phyloP scores from a whole-genome alignment of 495 filamentous ascomycete species.

The Hypoxylon fuscum region DNA sequence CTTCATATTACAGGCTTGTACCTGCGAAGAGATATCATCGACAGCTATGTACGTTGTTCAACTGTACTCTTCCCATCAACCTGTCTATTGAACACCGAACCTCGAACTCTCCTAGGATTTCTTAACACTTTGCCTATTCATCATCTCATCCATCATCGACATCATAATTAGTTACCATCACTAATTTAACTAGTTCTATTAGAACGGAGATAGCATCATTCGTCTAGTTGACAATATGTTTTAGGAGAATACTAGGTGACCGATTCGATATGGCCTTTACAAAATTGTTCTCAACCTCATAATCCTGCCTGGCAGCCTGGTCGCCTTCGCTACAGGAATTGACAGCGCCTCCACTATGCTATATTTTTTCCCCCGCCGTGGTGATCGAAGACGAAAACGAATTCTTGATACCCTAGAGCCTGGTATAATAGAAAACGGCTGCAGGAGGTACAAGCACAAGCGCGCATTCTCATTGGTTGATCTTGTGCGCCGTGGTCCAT shows the following conservation, averaged over 20 bases:
- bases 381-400: conserved; percentile 29
- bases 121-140: conserved; percentile 7
- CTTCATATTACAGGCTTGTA: conserved; percentile 39
- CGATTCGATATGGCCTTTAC: conserved; percentile 1
- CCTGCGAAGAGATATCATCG: conserved; percentile 25
- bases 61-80: conserved; percentile 19
- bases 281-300: conserved; percentile 11
- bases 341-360: conserved; percentile 13
- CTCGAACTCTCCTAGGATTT: conserved; percentile 12
- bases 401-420: conserved; percentile 19
- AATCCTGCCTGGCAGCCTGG: conserved; percentile 17
- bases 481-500: conserved; percentile 11
- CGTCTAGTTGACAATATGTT: conserved; percentile 2
- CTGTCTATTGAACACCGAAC: conserved; percentile 12
- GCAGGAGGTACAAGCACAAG: conserved; percentile 25
- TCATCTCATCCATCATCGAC: conserved; percentile 4
- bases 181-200: neutral
- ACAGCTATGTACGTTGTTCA: conserved; percentile 15
- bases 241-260: neutral
- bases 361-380: conserved; percentile 21
- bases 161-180: too few species aligned
- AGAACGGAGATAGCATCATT: conserved; percentile 1
- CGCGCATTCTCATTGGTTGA: conserved; percentile 23
- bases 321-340: conserved; percentile 18
- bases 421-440: conserved; percentile 24